These are phyloP conservation scores for Pyrenophora graminea DNA, from an alignment of 2,329 filamentous ascomycete species.

Conservation along the genomic window DNA sequence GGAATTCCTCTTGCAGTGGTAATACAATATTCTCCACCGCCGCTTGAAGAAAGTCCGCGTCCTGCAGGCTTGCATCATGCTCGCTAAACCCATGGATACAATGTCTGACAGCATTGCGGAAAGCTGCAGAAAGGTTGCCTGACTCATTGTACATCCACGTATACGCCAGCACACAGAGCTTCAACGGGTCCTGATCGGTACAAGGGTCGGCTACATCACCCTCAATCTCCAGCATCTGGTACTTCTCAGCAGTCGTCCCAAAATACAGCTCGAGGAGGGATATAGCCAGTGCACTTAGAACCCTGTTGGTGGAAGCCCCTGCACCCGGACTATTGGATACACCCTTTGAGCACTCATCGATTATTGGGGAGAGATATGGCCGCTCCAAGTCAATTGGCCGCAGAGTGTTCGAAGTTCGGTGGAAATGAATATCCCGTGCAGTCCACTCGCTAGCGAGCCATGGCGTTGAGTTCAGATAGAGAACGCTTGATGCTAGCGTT, in stretches of 20 bases:
- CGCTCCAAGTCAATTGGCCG: constrained; percentile 37
- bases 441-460: constrained; percentile 45
- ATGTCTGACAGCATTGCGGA: constrained; percentile 39
- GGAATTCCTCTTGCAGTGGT: constrained; percentile 44
- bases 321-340: constrained; percentile 9
- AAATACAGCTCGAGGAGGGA: constrained; percentile 45
- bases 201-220: constrained; percentile 15
- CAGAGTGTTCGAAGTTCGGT: constrained; percentile 22
- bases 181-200: constrained; percentile 33
- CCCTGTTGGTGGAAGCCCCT: constrained; percentile 38
- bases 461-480: constrained; percentile 44
- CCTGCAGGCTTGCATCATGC: constrained; percentile 39
- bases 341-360: constrained; percentile 11
- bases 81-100: constrained; percentile 43
- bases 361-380: constrained; percentile 36
- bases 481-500: constrained; percentile 42
- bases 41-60: constrained; percentile 42
- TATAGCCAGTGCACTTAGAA: constrained; percentile 42
- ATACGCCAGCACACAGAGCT: constrained; percentile 39
- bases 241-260: constrained; percentile 39
- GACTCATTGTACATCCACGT: constrained; percentile 42
- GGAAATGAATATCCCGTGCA: constrained; percentile 41
- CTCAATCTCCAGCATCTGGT: constrained; percentile 30
- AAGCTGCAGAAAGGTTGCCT: constrained; percentile 44
- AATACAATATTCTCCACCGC: constrained; percentile 45